Evolutionary conservation across 257 asterid genomes (phyloP), one percentile per base, ranked within the genome.

Genomic region (Rehmannia glutinosa): DNA sequence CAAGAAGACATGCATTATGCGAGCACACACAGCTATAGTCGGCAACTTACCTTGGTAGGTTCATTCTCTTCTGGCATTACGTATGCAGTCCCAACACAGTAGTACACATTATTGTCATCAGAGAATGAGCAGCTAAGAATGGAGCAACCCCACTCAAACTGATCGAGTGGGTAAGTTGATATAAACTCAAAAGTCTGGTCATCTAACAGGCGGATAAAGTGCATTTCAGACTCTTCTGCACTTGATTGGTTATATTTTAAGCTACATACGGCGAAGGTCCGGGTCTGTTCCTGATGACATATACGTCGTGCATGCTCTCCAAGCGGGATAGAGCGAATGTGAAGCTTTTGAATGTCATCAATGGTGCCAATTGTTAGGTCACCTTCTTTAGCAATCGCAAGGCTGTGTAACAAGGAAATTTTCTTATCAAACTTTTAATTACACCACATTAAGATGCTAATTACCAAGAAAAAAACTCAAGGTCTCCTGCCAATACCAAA

Each of bases 261-360:
- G 68, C 95, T 86, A 67, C 97, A 91, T 35, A 91, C 60, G 54
- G 97, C 97, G 50, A 94, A 94, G 47, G 96, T 94, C 19, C 90
- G 91, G 30, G 97, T 88, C 84, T 87, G 97, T 76, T 94, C 97
- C 80, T 94, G 97, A 85, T 94, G 97, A 73, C 96, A 91, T 81
- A 94, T 94, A 61, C 97, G 97, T 1, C 97, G 92, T 64, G 95
- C 97, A 64, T 94, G 95, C 86, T 94, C 99, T 51, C 99, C 97
- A 27, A 94, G 95, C 4, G 97, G 96, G 70, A 94, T 88, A n/a
- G 97, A 76, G 42, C 97, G 97, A 64, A 91, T 94, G 68, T 94
- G 99, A 72, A 94, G 99, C 86, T 94, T 94, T 70, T 94, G 99
- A 80, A 94, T 94, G 74, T 94, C 97, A 73, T 94, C 97, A 50